phyloP scores from a whole-genome alignment of 495 filamentous ascomycete genomes.

The Talaromyces wortmannii region DNA sequence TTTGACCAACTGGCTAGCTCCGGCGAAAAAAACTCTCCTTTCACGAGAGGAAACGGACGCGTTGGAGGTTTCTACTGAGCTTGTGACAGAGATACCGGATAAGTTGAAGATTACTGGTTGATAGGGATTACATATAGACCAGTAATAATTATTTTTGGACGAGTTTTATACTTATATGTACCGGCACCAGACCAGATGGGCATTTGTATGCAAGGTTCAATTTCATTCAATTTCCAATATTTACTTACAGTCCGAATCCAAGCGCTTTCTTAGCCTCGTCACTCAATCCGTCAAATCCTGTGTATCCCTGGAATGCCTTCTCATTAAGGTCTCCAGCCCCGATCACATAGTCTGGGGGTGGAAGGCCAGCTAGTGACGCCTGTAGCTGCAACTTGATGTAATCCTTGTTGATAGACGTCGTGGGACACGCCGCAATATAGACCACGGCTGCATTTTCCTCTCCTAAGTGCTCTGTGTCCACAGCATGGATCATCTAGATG shows the following conservation, averaged over 20 bases:
- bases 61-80: too few relatives aligned
- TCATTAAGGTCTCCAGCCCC: neutral
- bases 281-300: neutral
- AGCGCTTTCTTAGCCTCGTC: neutral
- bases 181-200: too few relatives aligned
- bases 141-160: too few relatives aligned
- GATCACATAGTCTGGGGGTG: neutral
- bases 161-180: too few relatives aligned
- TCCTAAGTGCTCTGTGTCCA: slow-evolving; percentile 62
- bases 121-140: too few relatives aligned
- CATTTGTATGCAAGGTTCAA: neutral
- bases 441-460: slow-evolving; percentile 58
- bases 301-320: neutral
- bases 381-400: neutral
- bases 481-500: slow-evolving; percentile 24
- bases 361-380: neutral
- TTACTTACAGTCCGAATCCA: neutral
- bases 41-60: too few relatives aligned
- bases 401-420: slow-evolving; percentile 49
- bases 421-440: slow-evolving; percentile 69
- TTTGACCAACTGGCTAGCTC: too few relatives aligned
- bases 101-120: too few relatives aligned
- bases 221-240: neutral
- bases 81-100: too few relatives aligned
- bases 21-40: too few relatives aligned